These are phyloP conservation scores for Fusarium sulawesiense DNA, from an alignment of 2,329 filamentous ascomycete species.

Conservation along the genomic window DNA sequence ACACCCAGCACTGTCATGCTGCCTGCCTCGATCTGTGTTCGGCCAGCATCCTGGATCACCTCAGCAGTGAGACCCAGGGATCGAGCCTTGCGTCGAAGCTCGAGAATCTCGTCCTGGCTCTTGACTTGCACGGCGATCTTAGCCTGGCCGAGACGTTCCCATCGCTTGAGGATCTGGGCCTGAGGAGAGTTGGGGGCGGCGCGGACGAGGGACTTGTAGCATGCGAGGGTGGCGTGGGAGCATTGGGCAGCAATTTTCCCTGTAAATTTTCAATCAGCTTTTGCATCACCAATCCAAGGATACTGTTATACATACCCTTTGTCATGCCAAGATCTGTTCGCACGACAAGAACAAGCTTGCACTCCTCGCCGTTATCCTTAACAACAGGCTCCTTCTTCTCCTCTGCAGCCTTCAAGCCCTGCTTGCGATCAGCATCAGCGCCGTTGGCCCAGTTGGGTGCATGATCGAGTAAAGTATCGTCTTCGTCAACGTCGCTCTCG, in stretches of 20 bases:
- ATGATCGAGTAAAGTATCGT: constrained; percentile 70
- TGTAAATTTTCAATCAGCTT: constrained; percentile 51
- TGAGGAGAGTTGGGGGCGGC: constrained; percentile 65
- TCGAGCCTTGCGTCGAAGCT: constrained; percentile 79
- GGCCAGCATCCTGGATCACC: constrained; percentile 93
- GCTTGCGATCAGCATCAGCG: constrained; percentile 66
- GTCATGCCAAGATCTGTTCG: constrained; percentile 97
- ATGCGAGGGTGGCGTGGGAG: constrained; percentile 94
- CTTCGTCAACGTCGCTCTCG: constrained; percentile 74
- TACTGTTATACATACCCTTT: constrained; percentile 72
- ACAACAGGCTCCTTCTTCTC: constrained; percentile 56
- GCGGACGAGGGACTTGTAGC: constrained; percentile 85
- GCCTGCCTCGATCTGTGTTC: constrained; percentile 94
- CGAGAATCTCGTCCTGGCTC: constrained; percentile 83
- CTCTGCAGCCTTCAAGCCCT: constrained; percentile 61
- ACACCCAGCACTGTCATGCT: constrained; percentile 93
- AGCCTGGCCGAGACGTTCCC: constrained; percentile 88
- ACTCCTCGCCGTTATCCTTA: constrained; percentile 74
- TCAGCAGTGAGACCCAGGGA: constrained; percentile 88
- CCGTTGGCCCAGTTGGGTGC: constrained; percentile 75
- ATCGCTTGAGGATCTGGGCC: constrained; percentile 77
- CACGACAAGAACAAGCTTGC: constrained; percentile 93
- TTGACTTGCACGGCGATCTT: constrained; percentile 94
- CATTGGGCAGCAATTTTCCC: constrained; percentile 98
- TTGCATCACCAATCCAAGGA: accelerated